These are phyloP conservation scores for Leptographium flavum DNA, from an alignment of 2,329 filamentous ascomycete genomes.

Conservation along the genomic window DNA sequence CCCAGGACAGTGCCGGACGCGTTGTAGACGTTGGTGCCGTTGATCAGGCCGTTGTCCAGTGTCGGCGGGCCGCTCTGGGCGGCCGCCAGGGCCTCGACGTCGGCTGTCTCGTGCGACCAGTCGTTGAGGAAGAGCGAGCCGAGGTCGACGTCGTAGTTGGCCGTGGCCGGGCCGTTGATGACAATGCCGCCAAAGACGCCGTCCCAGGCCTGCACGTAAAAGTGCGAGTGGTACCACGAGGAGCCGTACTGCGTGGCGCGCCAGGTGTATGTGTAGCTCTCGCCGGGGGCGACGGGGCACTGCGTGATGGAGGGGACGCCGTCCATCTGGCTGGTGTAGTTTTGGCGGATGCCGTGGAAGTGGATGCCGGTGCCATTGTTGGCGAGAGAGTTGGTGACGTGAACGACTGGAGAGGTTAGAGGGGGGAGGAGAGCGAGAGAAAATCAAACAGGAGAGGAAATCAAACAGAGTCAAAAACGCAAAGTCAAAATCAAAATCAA, in stretches of 20 bases:
- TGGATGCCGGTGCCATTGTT: slow-evolving; percentile 46
- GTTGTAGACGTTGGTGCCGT: slow-evolving; percentile 45
- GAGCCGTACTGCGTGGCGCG: slow-evolving; percentile 39
- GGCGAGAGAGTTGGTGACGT: slow-evolving; percentile 34
- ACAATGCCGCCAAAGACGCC: slow-evolving; percentile 28
- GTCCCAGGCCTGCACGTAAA: slow-evolving; percentile 31
- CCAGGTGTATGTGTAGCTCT: slow-evolving; percentile 34
- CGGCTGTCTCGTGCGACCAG: slow-evolving; percentile 42
- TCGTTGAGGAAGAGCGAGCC: slow-evolving; percentile 37
- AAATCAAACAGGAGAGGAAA: no score
- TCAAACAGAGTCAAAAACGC: no score
- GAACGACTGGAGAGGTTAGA: slow-evolving; percentile 11
- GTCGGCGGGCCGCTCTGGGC: slow-evolving; percentile 1
- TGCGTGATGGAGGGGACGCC: slow-evolving; percentile 25
- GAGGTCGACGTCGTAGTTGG: slow-evolving; percentile 48
- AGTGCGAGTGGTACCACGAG: slow-evolving; percentile 42
- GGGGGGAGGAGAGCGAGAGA: not conserved
- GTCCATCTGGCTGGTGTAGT: slow-evolving; percentile 28
- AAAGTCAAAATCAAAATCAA: not conserved
- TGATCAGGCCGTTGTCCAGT: slow-evolving; percentile 30
- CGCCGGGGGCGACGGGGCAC: slow-evolving; percentile 24
- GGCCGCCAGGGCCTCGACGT: slow-evolving; percentile 26
- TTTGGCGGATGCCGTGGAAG: slow-evolving; percentile 40
- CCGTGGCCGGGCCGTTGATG: slow-evolving; percentile 39
- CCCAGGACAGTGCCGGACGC: slow-evolving; percentile 27